Base-by-base conservation (phyloP, 108 stramenopile species). In the Seminavis robusta region DNA sequence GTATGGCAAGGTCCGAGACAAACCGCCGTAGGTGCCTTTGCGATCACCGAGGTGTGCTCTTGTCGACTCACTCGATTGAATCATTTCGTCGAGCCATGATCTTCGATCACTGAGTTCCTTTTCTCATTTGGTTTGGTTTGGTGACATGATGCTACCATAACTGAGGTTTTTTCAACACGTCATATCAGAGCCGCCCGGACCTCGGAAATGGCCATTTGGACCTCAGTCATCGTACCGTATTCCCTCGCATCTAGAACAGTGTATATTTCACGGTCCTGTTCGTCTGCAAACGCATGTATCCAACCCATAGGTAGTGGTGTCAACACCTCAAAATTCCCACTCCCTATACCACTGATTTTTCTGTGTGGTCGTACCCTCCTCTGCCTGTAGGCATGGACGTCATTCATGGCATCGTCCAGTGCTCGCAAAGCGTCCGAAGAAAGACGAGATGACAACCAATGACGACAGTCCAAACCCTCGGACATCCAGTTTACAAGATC, bases 351-450 rank as follows among this genome's bases (percentile, higher is more conserved):
- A 13, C 38, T 48, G 20, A 85, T 64, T 53, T 89, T n/a, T n/a
- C n/a, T n/a, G n/a, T n/a, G n/a, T n/a, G n/a, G n/a, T n/a, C n/a
- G n/a, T n/a, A n/a, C n/a, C n/a, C n/a, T n/a, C n/a, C n/a, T n/a
- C n/a, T n/a, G n/a, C n/a, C n/a, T n/a, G n/a, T n/a, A n/a, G n/a
- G n/a, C n/a, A n/a, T n/a, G n/a, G n/a, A n/a, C n/a, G n/a, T n/a
- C 81, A 41, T 73, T 74, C 50, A 89, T 80, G 65, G 81, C 74
- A 39, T 85, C 87, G 47, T 85, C 87, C 53, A 89, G 79, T 8
- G 83, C 83, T 29, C 70, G 67, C 41, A 80, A 56, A 1, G 75
- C 76, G 63, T 89, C 84, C 8, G 77, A 55, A 9, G 84, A 74
- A 13, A 89, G 47, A 55, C 67, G 53, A 0, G 81, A 73, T 11